These are phyloP conservation scores for Metarhizium rileyi DNA, from an alignment of 2,329 filamentous ascomycete genomes.

Conservation along the genomic window DNA sequence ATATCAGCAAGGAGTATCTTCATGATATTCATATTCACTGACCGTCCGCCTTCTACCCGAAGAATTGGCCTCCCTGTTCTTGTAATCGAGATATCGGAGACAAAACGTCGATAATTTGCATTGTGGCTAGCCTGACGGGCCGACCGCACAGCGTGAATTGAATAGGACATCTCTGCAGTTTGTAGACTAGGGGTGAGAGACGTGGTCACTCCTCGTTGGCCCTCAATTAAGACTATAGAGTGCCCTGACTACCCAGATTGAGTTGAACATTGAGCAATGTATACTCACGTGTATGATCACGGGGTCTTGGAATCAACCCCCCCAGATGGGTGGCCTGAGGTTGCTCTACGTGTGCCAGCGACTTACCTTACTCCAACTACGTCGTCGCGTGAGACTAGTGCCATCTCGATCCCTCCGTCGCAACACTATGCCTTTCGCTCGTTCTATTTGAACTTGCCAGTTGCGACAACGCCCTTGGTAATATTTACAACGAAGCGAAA, in stretches of 20 bases:
- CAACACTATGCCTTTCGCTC: not conserved
- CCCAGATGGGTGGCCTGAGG: not conserved
- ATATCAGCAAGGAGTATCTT: constrained; percentile 17
- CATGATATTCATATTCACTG: constrained; percentile 27
- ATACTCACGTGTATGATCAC: not conserved
- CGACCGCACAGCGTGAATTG: constrained; percentile 47
- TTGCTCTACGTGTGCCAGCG: not conserved
- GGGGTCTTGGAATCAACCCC: not conserved
- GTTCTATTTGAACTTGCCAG: not conserved
- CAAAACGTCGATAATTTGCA: constrained; percentile 39
- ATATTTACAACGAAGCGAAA: not conserved
- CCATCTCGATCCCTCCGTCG: not conserved
- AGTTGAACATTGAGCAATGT: not conserved
- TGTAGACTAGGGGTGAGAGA: not conserved
- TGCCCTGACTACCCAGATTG: not conserved
- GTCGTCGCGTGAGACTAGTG: too few relatives aligned
- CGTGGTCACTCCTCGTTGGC: not conserved
- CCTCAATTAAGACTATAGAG: not conserved
- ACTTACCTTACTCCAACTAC: not conserved
- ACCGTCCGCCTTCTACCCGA: constrained; percentile 83
- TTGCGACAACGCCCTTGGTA: not conserved
- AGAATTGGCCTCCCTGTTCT: constrained; percentile 94
- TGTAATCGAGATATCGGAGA: constrained; percentile 85
- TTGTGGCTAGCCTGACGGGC: constrained; percentile 37
- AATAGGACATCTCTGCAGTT: constrained; percentile 41